Percentiles rank a stretch among this genome's conserved stretches.
These are phyloP conservation scores for Parmelia sp. DNA, from an alignment of 495 filamentous ascomycete genomes.

Conservation along the genomic window DNA sequence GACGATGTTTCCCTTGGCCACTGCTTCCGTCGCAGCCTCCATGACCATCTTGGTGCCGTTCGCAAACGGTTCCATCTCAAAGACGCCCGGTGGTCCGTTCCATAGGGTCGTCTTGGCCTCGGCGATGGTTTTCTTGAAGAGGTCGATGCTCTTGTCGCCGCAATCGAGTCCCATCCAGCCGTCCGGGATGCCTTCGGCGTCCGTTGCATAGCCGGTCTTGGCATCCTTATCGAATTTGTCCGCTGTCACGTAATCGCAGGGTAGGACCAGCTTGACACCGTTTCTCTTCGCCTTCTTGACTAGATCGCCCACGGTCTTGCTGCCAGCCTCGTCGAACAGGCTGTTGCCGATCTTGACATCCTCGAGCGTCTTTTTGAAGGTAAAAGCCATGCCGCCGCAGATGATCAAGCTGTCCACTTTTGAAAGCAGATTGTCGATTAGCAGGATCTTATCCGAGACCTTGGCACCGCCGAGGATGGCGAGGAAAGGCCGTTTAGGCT, in stretches of 20 bases:
- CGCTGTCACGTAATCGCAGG: conserved; percentile 90
- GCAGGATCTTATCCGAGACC: conserved; percentile 98
- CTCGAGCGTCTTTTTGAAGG: conserved; percentile 98
- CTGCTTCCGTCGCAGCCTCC: conserved; percentile 75
- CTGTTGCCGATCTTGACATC: conserved; percentile 82
- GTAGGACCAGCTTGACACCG: conserved; percentile 88
- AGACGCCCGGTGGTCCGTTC: conserved; percentile 97
- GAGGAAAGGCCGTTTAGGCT: conserved; percentile 90
- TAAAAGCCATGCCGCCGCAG: conserved; percentile 98
- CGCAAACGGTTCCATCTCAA: conserved; percentile 93
- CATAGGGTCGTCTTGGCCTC: conserved; percentile 95
- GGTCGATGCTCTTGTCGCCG: conserved; percentile 76
- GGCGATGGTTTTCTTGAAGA: conserved; percentile 77
- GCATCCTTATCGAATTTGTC: conserved; percentile 92
- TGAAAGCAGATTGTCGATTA: conserved; percentile 96
- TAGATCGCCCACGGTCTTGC: conserved; percentile 83
- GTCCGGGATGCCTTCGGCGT: conserved; percentile 84
- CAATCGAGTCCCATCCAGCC: conserved; percentile 97
- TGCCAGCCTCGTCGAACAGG: conserved; percentile 89
- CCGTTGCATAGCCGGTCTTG: conserved; percentile 71
- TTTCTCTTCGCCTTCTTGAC: conserved; percentile 95
- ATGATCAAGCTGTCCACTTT: conserved; percentile 97
- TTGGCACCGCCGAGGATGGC: conserved; percentile 97
- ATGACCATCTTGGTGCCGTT: conserved; percentile 84
- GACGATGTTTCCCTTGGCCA: conserved; percentile 76